Base-by-base conservation (phyloP, 257 asterid genomes). In the Salvia splendens region DNA sequence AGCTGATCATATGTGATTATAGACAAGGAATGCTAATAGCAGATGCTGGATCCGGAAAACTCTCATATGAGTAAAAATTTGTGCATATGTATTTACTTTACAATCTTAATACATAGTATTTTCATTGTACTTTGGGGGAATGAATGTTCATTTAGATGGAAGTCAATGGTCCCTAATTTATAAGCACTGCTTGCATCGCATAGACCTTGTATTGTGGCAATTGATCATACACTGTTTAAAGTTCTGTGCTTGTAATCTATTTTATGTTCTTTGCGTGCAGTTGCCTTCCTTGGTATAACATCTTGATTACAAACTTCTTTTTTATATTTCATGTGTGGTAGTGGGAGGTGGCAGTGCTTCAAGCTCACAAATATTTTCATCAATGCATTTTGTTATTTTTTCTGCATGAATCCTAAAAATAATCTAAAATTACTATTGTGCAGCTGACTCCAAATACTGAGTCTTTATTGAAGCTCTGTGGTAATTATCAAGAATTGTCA, bases 371-470 rank as follows among this genome's bases (percentile, higher is more conserved):
- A 56, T 12, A 43, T 65, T 46, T 48, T 69, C 54, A 38, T 56
- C 35, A 49, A 17, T 30, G n/a, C 38, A 28, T 57, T 50, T 46
- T 57, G n/a, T 36, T 50, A 40, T 36, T 35, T 45, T 46, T 64
- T 43, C 64, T 42, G 15, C 65, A 8, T 3, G 57, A 58, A 42
- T 52, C 15, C 35, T 59, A 20, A 57, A 53, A 61, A 70, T 73
- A 16, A 70, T 55, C 47, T 20, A 68, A 20, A 67, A 55, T 32
- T 14, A 53, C 63, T 57, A 4, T 53, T 61, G 45, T 76, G 82
- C 92, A 94, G 99, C 61, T 78, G 82, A 70, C 85, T 42, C 75
- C 86, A 41, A 78, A 81, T 70, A 61, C 38, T 50, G 91, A 78
- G 75, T 78, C 88, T 61, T 68, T 91, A 69, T 71, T 72, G 70